Evolutionary conservation across 2,329 filamentous ascomycete species (phyloP), one percentile per base, ranked within the genome.

Genomic region (Annulohypoxylon truncatum): DNA sequence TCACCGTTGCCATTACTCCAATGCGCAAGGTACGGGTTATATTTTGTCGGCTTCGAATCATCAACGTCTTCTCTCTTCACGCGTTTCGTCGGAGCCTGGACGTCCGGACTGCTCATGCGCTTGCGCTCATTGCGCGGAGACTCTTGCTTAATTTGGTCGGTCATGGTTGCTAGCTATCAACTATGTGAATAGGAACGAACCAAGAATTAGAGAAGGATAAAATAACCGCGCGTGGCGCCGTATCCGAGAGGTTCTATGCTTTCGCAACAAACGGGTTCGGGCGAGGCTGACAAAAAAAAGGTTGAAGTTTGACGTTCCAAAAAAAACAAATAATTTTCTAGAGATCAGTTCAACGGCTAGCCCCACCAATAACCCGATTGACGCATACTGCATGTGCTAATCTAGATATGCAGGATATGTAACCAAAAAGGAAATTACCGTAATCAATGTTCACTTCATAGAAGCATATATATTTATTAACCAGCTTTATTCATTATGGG

Each of bases 21-120:
- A 80, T 99, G 96, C 61, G 94, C 92, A 68, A 99, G 89, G 82
- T 99, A 98, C 1, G 92, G 93, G 78, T 98, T 98, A 77, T 86
- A 77, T 68, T 79, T 79, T 15, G 75, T 9, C 18, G 53, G 72
- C 57, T 74, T 77, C 28, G 70, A 68, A 35, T 76, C 75, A 31
- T 76, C 75, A 24, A 56, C 54, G 8, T 66, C 68, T 46, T 73
- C 68, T 12, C 61, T 73, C 58, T 74, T 76, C 54, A 73, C 61
- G 53, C 76, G 73, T 72, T 78, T 78, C 24, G 58, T 31, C 28
- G 71, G 67, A 38, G 66, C 52, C 42, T 74, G 70, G 53, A 68
- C 60, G 20, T 55, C 61, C 13, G 74, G 71, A 58, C 73, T 74
- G 53, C 71, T 74, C 33, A 64, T 54, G 57, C 75, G 70, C 64